phyloP scores from a whole-genome alignment of 495 filamentous ascomycete species.

The Tuber borchii region DNA sequence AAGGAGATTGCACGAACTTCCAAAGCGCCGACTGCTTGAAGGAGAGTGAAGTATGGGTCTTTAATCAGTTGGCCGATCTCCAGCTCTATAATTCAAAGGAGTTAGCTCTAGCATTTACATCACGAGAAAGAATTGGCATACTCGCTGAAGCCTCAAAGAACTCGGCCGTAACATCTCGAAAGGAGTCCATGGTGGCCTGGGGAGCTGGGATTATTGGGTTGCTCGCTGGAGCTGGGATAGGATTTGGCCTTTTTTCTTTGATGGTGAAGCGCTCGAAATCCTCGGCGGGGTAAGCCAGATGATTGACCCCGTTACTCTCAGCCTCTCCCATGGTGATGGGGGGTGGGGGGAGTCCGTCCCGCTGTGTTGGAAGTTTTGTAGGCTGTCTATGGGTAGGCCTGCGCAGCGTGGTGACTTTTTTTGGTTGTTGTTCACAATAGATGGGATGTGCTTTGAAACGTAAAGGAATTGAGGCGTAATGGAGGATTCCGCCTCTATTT shows the following conservation, averaged over 20 bases:
- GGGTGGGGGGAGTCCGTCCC: constrained; percentile 16
- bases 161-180: constrained; percentile 65
- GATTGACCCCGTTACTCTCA: constrained; percentile 27
- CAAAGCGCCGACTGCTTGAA: constrained; percentile 87
- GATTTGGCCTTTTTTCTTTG: constrained; percentile 20
- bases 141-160: constrained; percentile 65
- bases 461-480: neutral
- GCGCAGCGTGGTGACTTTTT: neutral
- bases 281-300: constrained; percentile 34
- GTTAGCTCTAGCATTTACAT: constrained; percentile 6
- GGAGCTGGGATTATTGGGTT: constrained; percentile 42
- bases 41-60: constrained; percentile 87
- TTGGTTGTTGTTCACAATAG: neutral
- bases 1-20: constrained; percentile 57
- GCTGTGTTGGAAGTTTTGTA: constrained; percentile 1
- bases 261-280: constrained; percentile 30
- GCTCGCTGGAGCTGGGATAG: constrained; percentile 43
- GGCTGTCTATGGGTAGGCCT: neutral
- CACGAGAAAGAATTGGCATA: constrained; percentile 44
- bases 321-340: constrained; percentile 19
- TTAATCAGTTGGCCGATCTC: constrained; percentile 77
- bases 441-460: neutral
- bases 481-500: neutral
- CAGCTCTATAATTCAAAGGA: constrained; percentile 53
- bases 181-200: constrained; percentile 24